Percentiles rank a stretch among this genome's conserved stretches.
Evolutionary conservation across 2,329 filamentous ascomycete genomes (phyloP).

Genomic region (Fusarium sp.): DNA sequence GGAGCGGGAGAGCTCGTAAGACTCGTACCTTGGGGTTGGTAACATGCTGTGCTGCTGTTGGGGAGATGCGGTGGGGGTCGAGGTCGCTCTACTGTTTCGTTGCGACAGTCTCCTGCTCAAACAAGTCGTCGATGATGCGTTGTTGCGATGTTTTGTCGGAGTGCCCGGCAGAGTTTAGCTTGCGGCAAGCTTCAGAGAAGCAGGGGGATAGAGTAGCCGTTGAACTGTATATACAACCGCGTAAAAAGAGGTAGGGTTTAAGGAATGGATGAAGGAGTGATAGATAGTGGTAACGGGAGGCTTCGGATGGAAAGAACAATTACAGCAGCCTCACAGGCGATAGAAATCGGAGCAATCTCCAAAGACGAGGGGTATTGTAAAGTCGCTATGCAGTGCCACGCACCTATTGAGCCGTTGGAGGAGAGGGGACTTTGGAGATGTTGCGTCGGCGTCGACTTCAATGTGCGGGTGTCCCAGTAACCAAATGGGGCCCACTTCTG

Average conservation of each 20-base stretch:
- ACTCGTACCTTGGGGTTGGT: slow-evolving; percentile 41
- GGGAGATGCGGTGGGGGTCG: slow-evolving; percentile 19
- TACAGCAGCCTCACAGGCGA: slow-evolving; percentile 2
- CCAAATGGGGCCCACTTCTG: slow-evolving; percentile 36
- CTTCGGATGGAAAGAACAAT: slow-evolving; percentile 15
- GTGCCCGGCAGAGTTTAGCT: slow-evolving; percentile 26
- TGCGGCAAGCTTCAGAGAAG: slow-evolving; percentile 24
- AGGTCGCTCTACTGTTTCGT: slow-evolving; percentile 10
- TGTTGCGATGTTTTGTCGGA: slow-evolving; percentile 15
- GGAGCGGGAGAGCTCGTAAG: background rate
- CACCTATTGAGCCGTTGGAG: slow-evolving; percentile 29
- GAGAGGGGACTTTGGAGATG: slow-evolving; percentile 22
- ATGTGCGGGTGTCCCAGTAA: slow-evolving; percentile 40
- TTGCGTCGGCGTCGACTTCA: slow-evolving; percentile 12
- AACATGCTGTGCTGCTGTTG: slow-evolving; percentile 45
- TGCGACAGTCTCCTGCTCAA: background rate
- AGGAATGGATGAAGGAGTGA: slow-evolving; percentile 14
- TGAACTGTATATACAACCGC: slow-evolving; percentile 32
- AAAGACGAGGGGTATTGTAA: slow-evolving; percentile 16
- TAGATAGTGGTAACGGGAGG: slow-evolving; percentile 4
- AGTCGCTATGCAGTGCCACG: slow-evolving; percentile 37
- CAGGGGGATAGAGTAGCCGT: slow-evolving; percentile 31
- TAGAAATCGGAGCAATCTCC: slow-evolving; percentile 16
- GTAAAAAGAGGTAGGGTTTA: slow-evolving; percentile 5
- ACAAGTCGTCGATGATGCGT: background rate